These are phyloP conservation scores for Penicillium roqueforti DNA, from an alignment of 495 filamentous ascomycete genomes.

Conservation along the genomic window DNA sequence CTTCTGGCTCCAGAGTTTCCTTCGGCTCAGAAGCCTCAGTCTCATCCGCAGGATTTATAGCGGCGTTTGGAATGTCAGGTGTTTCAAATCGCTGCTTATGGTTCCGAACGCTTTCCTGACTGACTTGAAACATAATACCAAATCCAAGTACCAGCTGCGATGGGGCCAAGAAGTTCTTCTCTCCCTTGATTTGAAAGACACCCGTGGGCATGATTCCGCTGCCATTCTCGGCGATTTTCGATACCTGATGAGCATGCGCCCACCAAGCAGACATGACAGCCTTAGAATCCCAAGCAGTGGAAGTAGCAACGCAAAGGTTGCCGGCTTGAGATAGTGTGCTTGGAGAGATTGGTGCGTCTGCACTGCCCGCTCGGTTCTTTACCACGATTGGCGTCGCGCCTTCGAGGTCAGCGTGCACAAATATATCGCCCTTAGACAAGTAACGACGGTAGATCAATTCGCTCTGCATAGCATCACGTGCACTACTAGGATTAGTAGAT, in stretches of 20 bases:
- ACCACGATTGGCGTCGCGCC: conserved; percentile 80
- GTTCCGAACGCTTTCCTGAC: conserved; percentile 76
- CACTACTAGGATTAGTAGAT: conserved; percentile 41
- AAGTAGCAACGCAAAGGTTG: conserved; percentile 74
- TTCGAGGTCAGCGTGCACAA: conserved; percentile 84
- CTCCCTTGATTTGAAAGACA: conserved; percentile 72
- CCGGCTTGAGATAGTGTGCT: conserved; percentile 90
- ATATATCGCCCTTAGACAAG: conserved; percentile 82
- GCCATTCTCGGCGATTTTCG: conserved; percentile 73
- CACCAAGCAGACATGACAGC: conserved; percentile 93
- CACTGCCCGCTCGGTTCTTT: conserved; percentile 71
- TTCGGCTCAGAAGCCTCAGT: conserved; percentile 1
- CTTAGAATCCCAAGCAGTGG: conserved; percentile 91
- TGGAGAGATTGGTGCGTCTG: conserved; percentile 82
- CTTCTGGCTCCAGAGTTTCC: background rate
- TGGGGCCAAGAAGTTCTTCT: conserved; percentile 87
- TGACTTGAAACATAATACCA: conserved; percentile 80
- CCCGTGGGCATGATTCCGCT: conserved; percentile 69
- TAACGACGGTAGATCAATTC: conserved; percentile 85
- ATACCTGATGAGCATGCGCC: conserved; percentile 82
- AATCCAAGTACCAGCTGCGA: conserved; percentile 85
- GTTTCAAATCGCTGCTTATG: conserved; percentile 65
- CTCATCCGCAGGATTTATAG: conserved; percentile 5
- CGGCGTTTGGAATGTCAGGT: conserved; percentile 25
- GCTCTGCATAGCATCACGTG: conserved; percentile 83